A percentile compares a stretch with the other conserved stretches of the same genome.
These are phyloP conservation scores for Meyerozyma elateridarum DNA, from an alignment of 1,139 yeast species.

Conservation along the genomic window DNA sequence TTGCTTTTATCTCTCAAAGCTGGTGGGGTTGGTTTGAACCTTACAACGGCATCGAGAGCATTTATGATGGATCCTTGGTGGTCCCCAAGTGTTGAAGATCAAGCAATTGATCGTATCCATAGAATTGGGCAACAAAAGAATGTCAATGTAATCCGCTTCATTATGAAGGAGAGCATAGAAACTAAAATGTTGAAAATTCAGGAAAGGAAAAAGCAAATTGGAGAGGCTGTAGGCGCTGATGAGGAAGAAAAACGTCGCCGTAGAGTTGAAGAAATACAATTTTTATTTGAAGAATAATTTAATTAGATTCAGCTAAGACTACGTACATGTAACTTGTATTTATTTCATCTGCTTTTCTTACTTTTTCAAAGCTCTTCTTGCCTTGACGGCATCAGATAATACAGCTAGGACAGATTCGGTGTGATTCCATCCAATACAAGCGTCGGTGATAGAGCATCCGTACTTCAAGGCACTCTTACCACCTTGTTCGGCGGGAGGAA, in stretches of 20 bases:
- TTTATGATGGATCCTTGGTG: constrained; percentile 98
- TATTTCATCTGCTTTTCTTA: neutral
- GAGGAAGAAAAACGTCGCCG: constrained; percentile 72
- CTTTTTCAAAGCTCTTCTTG: constrained; percentile 55
- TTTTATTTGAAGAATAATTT: constrained; percentile 55
- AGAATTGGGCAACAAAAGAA: constrained; percentile 78
- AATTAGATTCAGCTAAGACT: neutral
- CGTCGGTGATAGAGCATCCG: constrained; percentile 95
- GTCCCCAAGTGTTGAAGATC: constrained; percentile 92
- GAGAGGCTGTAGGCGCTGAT: constrained; percentile 77
- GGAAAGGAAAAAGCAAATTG: constrained; percentile 78
- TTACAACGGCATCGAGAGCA: constrained; percentile 82
- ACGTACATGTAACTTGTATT: neutral
- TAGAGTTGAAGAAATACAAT: constrained; percentile 76
- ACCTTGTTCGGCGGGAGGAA: constrained; percentile 61
- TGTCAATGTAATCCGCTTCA: constrained; percentile 76
- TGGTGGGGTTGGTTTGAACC: constrained; percentile 92
- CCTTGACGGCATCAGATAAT: constrained; percentile 75
- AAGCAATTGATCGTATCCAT: constrained; percentile 92
- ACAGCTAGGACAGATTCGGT: constrained; percentile 68
- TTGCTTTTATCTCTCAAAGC: constrained; percentile 79
- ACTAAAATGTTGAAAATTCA: constrained; percentile 86
- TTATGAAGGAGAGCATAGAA: constrained; percentile 82
- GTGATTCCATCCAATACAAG: constrained; percentile 87
- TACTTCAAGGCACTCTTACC: constrained; percentile 68